A percentile compares a stretch with the other conserved stretches of the same genome.
Conservation (phyloP, 2,329 filamentous ascomycete species). For the Colletotrichum graminicola region DNA sequence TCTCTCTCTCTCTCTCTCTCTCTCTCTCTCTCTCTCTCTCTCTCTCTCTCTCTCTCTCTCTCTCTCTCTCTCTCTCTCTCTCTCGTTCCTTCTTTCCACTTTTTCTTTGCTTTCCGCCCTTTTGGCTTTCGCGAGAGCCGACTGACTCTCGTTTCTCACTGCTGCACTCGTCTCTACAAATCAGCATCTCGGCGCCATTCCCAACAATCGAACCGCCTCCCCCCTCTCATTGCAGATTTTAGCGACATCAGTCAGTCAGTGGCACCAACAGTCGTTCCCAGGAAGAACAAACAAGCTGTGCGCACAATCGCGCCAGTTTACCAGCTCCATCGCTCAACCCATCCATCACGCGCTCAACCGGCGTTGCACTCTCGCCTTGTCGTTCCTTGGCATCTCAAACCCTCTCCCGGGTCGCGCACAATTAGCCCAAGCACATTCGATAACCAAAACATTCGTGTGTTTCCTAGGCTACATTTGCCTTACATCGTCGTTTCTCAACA, state of each 20-base stretch:
- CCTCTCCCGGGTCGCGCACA: constrained; percentile 3
- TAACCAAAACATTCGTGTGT: constrained; percentile 33
- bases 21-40: not conserved
- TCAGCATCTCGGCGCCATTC: constrained; percentile 1
- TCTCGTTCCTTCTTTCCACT: constrained; percentile 1
- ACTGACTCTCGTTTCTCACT: constrained; percentile 28
- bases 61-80: constrained; percentile 5
- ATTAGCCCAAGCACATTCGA: constrained; percentile 7
- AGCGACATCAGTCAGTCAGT: not conserved
- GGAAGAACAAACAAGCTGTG: constrained; percentile 13
- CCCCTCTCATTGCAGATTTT: not conserved
- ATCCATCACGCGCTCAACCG: constrained; percentile 21
- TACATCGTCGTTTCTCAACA: not conserved
- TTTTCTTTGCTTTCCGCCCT: constrained; percentile 15
- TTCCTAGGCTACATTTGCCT: constrained; percentile 7
- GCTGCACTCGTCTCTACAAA: constrained; percentile 1
- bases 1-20: not conserved
- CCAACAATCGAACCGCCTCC: not conserved
- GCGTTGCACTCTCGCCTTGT: constrained; percentile 4
- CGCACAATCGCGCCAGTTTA: constrained; percentile 28
- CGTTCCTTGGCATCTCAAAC: not conserved
- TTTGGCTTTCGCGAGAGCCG: constrained; percentile 15
- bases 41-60: not conserved
- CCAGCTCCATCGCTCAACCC: not conserved
- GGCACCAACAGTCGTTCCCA: not conserved